phyloP scores from a whole-genome alignment of 139 green algal species.

The Chara braunii region DNA sequence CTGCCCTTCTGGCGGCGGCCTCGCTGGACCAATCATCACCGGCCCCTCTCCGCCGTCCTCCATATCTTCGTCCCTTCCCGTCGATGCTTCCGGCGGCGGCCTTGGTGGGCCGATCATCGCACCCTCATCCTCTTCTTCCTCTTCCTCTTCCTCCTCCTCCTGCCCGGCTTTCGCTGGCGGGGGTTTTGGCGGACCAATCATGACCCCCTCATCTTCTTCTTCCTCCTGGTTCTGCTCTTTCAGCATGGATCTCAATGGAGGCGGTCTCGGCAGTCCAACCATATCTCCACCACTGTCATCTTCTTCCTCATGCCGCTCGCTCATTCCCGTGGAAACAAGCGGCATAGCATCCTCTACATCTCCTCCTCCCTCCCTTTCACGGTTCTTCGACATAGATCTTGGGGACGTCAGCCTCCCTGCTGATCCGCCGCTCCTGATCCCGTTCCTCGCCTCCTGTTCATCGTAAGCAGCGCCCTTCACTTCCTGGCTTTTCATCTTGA shows the following conservation, averaged over 20 bases:
- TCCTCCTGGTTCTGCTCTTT: no score
- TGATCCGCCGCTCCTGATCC: no score
- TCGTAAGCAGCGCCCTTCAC: no score
- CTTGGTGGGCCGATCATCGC: background rate
- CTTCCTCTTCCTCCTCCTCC: no score
- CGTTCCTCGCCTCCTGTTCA: no score
- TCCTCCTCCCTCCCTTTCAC: background rate
- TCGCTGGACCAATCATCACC: background rate
- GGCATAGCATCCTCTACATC: background rate
- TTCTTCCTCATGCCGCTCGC: background rate
- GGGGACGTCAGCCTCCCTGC: no score
- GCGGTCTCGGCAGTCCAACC: background rate
- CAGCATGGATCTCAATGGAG: background rate
- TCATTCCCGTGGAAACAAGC: background rate
- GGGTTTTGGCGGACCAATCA: background rate
- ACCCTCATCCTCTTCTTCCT: background rate
- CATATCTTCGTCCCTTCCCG: background rate
- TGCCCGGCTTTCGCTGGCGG: background rate
- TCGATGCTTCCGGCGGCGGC: no score
- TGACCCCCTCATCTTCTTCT: background rate
- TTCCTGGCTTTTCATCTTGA: no score
- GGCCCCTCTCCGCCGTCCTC: background rate
- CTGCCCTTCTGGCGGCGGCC: background rate
- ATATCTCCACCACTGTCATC: background rate
- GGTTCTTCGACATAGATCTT: no score